Evolutionary conservation across 208 protist genomes (phyloP), one percentile per base, ranked within the genome.

Genomic region (Wallacemonas sp.): DNA sequence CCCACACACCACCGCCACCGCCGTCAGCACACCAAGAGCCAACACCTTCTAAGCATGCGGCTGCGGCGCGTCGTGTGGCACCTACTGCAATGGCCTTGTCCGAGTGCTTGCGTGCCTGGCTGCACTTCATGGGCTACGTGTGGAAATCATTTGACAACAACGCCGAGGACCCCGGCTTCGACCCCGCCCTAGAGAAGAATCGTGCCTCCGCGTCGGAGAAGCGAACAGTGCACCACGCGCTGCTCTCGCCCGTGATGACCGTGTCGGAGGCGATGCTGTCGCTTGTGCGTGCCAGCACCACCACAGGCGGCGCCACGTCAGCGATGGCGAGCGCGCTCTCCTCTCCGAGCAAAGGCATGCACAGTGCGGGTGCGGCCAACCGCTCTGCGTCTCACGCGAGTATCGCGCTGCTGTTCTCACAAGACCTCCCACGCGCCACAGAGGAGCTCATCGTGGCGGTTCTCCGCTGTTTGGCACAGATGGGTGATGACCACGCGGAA

Each of bases 41-140:
- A 19, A 26, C 22, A 1, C 33, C 62, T 27, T 31, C 24, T 21
- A 22, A 53, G 19, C 22, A n/a, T 19, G 53, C 53, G 36, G 14
- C 30, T 15, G 0, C 51, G 26, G 30, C 28, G 14, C 24, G 22
- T 56, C 59, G 24, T 53, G 39, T 26, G 17, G 59, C 9, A 30
- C 15, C 56, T 1, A 4, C 44, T 9, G 38, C 66, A 34, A 12
- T 44, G 47, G 77, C 81, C 34, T 62, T 94, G 12, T 73, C 72
- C 28, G 80, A 90, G 65, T 91, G 84, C 56, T 63, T 94, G 31
- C 77, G 83, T 15, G 79, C 78, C 27, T 94, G 88, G 86, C 46
- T 90, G 56, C 85, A 90, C 61, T 94, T 87, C 49, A 90, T 90
- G 80, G 88, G 88, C 26, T 91, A 90, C 70, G 73, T 90, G 0